phyloP scores from a whole-genome alignment of 495 filamentous ascomycete genomes.

The Margaritispora aquatica region DNA sequence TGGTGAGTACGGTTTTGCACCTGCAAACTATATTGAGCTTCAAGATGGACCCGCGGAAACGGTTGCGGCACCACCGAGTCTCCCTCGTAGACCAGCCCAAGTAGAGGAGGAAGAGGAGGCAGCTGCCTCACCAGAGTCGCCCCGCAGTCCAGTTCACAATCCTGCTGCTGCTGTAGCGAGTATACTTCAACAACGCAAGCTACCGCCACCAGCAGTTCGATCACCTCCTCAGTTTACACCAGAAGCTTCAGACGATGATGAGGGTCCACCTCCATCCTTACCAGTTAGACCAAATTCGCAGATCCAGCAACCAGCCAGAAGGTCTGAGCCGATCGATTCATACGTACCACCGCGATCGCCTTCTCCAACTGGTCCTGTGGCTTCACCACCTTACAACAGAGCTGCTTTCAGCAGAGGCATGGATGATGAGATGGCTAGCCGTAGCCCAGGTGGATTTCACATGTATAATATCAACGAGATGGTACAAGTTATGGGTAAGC shows the following conservation, averaged over 20 bases:
- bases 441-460: constrained; percentile 69
- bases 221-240: constrained; percentile 47
- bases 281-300: constrained; percentile 65
- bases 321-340: constrained; percentile 38
- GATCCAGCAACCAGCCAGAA: constrained; percentile 38
- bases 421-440: constrained; percentile 24
- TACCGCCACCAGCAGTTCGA: constrained; percentile 13
- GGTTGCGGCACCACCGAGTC: constrained; percentile 20
- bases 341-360: constrained; percentile 36
- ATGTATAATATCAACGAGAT: constrained; percentile 97
- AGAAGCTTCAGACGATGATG: constrained; percentile 56
- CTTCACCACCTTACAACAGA: constrained; percentile 55
- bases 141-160: constrained; percentile 15
- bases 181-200: constrained; percentile 16
- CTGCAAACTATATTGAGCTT: constrained; percentile 92
- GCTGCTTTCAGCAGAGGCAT: constrained; percentile 35
- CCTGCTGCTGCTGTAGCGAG: constrained; percentile 27
- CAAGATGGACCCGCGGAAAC: constrained; percentile 7
- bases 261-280: constrained; percentile 56
- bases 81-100: constrained; percentile 32
- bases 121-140: constrained; percentile 22
- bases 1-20: constrained; percentile 88
- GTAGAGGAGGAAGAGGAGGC: constrained; percentile 33
- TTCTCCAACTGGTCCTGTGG: constrained; percentile 35
- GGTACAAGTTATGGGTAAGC: constrained; percentile 87